phyloP scores from a whole-genome alignment of 192 early-diverging fungal genomes.

The Bifiguratus adelaidae region DNA sequence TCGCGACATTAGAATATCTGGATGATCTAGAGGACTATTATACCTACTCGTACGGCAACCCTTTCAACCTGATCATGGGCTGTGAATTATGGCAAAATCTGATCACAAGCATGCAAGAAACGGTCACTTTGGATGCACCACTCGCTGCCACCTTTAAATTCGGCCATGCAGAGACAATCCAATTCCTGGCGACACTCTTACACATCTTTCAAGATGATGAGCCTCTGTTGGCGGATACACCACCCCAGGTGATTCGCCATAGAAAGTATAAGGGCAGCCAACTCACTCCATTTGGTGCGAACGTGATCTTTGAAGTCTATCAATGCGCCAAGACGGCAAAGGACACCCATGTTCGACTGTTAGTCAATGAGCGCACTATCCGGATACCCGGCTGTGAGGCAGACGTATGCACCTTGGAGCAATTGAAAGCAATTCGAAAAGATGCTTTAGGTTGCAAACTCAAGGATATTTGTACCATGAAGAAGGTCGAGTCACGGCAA shows the following conservation, averaged over 20 bases:
- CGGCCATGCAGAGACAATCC: slow-evolving; percentile 6
- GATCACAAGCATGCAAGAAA: slow-evolving; percentile 1
- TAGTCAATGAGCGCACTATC: not conserved
- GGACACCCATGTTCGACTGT: not conserved
- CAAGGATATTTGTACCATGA: too few relatives aligned
- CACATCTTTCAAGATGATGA: not conserved
- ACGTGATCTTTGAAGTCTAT: slow-evolving; percentile 1
- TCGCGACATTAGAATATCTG: slow-evolving; percentile 2
- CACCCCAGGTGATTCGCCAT: not conserved
- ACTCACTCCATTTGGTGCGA: slow-evolving; percentile 4
- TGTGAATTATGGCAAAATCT: not conserved
- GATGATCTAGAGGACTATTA: slow-evolving; percentile 5
- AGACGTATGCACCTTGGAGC: too few relatives aligned
- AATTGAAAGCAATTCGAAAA: too few relatives aligned
- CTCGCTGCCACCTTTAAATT: slow-evolving; percentile 4
- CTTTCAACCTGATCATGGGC: slow-evolving; percentile 1
- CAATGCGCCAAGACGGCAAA: not conserved
- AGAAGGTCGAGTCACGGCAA: too few relatives aligned
- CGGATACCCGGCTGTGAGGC: not conserved
- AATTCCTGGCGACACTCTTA: slow-evolving; percentile 2
- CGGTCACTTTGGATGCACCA: not conserved
- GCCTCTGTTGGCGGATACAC: slow-evolving; percentile 1
- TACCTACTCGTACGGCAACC: slow-evolving; percentile 5
- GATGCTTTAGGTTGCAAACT: too few relatives aligned
- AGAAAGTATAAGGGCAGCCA: not conserved